These are phyloP conservation scores for Oropetium thomaeum DNA, from an alignment of 176 grass and related monocot genomes.

Conservation along the genomic window DNA sequence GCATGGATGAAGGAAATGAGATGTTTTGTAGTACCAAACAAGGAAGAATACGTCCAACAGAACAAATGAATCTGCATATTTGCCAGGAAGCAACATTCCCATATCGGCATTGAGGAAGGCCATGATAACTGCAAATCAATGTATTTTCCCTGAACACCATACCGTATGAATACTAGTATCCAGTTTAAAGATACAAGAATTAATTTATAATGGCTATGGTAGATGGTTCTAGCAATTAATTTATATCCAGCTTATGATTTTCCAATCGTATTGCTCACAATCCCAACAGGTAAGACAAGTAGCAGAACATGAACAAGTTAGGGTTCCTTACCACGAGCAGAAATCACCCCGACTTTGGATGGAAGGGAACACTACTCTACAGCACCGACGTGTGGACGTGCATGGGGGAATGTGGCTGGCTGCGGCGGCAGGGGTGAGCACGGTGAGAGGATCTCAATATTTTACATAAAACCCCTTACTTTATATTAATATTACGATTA, in stretches of 20 bases:
- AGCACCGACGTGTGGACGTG: neutral
- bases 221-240: neutral
- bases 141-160: neutral
- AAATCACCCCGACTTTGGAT: neutral
- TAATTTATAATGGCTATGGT: neutral
- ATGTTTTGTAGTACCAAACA: neutral
- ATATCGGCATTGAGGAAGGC: neutral
- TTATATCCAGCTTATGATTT: neutral
- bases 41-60: neutral
- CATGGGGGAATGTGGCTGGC: neutral
- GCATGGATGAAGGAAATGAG: neutral
- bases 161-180: neutral
- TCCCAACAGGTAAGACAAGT: neutral
- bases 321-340: neutral
- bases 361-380: neutral
- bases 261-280: neutral
- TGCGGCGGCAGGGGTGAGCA: too few relatives aligned
- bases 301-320: neutral
- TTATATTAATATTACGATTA: too few relatives aligned
- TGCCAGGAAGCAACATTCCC: neutral
- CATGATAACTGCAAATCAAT: neutral
- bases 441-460: too few relatives aligned
- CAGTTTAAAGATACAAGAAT: neutral
- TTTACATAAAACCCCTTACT: too few relatives aligned
- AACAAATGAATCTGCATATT: neutral